phyloP scores from a whole-genome alignment of 1,284 basidiomycete species.

The Microbotryum silenes-acaulis region DNA sequence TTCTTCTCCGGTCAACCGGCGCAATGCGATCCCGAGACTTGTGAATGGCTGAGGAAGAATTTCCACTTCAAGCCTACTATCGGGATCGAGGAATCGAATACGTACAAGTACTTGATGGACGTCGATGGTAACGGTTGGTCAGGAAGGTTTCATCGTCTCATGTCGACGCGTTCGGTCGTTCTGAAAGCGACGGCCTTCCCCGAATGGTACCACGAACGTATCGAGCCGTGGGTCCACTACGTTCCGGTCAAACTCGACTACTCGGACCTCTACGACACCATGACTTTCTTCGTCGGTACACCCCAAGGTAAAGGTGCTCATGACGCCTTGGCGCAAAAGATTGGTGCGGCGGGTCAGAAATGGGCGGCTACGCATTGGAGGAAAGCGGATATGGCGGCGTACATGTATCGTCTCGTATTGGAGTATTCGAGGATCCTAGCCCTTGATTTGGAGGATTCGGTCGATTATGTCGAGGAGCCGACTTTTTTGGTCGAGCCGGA shows the following conservation, averaged over 20 bases:
- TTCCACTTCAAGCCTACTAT: slow-evolving; percentile 33
- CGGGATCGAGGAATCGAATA: slow-evolving; percentile 33
- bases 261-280: slow-evolving; percentile 46
- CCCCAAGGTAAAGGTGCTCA: slow-evolving; percentile 46
- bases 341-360: slow-evolving; percentile 51
- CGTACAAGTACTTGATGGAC: slow-evolving; percentile 46
- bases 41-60: slow-evolving; percentile 29
- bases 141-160: slow-evolving; percentile 40
- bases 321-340: slow-evolving; percentile 52
- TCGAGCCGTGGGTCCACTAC: slow-evolving; percentile 43
- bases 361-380: slow-evolving; percentile 60
- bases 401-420: slow-evolving; percentile 36
- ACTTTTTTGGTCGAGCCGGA: slow-evolving; percentile 2
- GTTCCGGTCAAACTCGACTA: slow-evolving; percentile 46
- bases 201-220: slow-evolving; percentile 45
- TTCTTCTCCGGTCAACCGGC: slow-evolving; percentile 33
- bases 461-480: slow-evolving; percentile 23
- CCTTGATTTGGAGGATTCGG: slow-evolving; percentile 20
- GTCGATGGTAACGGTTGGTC: slow-evolving; percentile 47
- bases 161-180: slow-evolving; percentile 45
- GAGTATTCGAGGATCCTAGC: slow-evolving; percentile 27
- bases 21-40: slow-evolving; percentile 36
- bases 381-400: slow-evolving; percentile 52
- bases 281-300: slow-evolving; percentile 45
- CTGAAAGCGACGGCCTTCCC: slow-evolving; percentile 41